Conservation (phyloP, 768 basidiomycete species). For the Lactarius sp. region DNA sequence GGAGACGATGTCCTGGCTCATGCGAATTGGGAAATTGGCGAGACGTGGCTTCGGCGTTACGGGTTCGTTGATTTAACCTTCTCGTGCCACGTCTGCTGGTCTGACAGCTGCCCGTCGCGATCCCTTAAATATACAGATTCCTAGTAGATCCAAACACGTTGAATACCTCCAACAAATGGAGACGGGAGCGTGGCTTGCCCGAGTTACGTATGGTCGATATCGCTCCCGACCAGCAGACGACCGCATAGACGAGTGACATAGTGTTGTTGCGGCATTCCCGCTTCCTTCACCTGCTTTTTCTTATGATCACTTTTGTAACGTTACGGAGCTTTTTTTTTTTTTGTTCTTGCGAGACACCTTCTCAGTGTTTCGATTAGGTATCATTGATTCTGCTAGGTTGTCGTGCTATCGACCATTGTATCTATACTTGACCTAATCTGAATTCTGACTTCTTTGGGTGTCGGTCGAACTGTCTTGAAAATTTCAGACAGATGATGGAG, state of each 20-base stretch:
- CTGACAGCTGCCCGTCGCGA: conserved; percentile 10
- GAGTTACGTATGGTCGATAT: conserved; percentile 61
- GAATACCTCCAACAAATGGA: conserved; percentile 79
- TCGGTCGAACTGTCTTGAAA: not conserved
- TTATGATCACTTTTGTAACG: not conserved
- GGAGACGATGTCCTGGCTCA: conserved; percentile 91
- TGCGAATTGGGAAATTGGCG: conserved; percentile 83
- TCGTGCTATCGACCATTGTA: conserved; percentile 12
- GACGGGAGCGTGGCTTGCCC: conserved; percentile 72
- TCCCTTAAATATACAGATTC: conserved; percentile 44
- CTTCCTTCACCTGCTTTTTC: not conserved
- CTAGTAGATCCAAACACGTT: conserved; percentile 72
- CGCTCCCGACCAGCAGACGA: conserved; percentile 26
- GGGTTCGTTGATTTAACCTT: conserved; percentile 46
- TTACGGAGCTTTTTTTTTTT: not conserved
- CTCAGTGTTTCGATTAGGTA: conserved; percentile 5
- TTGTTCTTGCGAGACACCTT: not conserved
- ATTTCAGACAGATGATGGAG: not conserved
- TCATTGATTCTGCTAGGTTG: conserved; percentile 9
- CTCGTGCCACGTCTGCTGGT: not conserved
- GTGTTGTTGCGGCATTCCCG: not conserved
- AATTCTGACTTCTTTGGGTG: not conserved
- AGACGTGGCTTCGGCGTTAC: conserved; percentile 78
- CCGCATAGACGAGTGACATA: conserved; percentile 7
- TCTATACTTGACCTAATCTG: conserved; percentile 11